These are phyloP conservation scores for Nannizziopsis barbatae DNA, from an alignment of 2,329 filamentous ascomycete genomes.

Conservation along the genomic window DNA sequence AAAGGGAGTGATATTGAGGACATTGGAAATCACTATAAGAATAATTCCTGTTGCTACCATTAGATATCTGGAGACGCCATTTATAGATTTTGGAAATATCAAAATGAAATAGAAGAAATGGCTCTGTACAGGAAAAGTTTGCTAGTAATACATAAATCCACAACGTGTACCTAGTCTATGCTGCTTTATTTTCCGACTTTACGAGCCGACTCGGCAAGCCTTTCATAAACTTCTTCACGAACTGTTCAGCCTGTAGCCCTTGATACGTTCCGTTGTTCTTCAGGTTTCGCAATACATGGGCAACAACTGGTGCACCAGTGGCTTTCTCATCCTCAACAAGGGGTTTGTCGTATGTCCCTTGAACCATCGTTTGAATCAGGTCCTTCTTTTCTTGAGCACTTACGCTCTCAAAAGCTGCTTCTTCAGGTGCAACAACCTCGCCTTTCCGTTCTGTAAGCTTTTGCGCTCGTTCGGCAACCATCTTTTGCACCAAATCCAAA, in stretches of 20 bases:
- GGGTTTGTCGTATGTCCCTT: slow-evolving; percentile 11
- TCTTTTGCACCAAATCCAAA: slow-evolving; percentile 26
- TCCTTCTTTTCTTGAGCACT: slow-evolving; percentile 6
- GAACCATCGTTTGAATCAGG: slow-evolving; percentile 8
- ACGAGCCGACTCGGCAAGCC: slow-evolving; percentile 19
- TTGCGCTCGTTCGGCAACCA: slow-evolving; percentile 27
- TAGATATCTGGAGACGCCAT: background rate
- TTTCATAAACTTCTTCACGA: slow-evolving; percentile 31
- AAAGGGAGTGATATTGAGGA: slow-evolving; percentile 17
- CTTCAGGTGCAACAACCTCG: slow-evolving; percentile 27
- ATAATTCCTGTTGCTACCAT: background rate
- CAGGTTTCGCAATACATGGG: slow-evolving; percentile 27
- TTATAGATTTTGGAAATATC: background rate
- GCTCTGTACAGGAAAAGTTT: background rate
- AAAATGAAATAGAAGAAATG: slow-evolving; percentile 1
- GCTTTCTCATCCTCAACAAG: slow-evolving; percentile 1
- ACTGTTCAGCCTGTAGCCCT: slow-evolving; percentile 26
- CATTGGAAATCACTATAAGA: background rate
- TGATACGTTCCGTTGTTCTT: slow-evolving; percentile 35
- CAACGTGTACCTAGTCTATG: background rate
- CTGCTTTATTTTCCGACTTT: background rate
- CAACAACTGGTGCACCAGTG: slow-evolving; percentile 20
- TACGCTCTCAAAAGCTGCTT: slow-evolving; percentile 15
- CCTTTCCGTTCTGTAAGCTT: slow-evolving; percentile 29
- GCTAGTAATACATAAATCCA: background rate